Conservation (phyloP, 2,329 filamentous ascomycete species). For the Fonsecaea erecta region DNA sequence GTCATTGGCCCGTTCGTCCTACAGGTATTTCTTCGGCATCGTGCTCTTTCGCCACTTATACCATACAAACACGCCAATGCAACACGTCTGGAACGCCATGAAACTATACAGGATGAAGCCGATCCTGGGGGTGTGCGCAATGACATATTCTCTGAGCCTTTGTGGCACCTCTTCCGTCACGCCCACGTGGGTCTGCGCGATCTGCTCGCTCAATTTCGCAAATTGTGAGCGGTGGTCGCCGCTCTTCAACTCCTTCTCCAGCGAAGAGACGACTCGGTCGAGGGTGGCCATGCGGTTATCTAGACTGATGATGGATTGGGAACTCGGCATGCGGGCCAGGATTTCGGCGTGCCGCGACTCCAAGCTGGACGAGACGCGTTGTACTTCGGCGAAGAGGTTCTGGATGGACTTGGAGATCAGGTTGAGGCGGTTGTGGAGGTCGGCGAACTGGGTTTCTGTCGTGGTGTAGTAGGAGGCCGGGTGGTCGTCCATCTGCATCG, state of each 20-base stretch:
- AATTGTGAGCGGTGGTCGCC: conserved; percentile 61
- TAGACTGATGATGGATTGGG: conserved; percentile 47
- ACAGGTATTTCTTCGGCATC: conserved; percentile 92
- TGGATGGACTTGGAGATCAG: conserved; percentile 64
- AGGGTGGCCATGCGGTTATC: conserved; percentile 59
- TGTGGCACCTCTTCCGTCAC: conserved; percentile 57
- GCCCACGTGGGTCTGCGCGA: conserved; percentile 59
- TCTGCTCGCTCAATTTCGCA: conserved; percentile 57
- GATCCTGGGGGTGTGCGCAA: conserved; percentile 56
- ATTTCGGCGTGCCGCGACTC: conserved; percentile 60
- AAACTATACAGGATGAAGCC: conserved; percentile 71
- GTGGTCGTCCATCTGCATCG: conserved; percentile 47
- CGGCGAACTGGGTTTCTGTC: conserved; percentile 70
- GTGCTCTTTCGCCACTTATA: conserved; percentile 79
- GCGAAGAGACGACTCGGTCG: conserved; percentile 55
- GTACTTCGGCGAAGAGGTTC: conserved; percentile 59
- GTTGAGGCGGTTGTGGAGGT: conserved; percentile 80
- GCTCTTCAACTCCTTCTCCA: conserved; percentile 56
- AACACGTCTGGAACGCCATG: conserved; percentile 72
- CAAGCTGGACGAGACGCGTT: conserved; percentile 56
- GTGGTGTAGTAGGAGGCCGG: conserved; percentile 52
- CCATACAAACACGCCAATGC: conserved; percentile 70
- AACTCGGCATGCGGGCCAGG: conserved; percentile 45
- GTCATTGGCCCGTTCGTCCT: conserved; percentile 34
- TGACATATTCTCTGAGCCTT: conserved; percentile 36